phyloP scores from a whole-genome alignment of 78 protist species.

The Tieghemostelium lacteum region DNA sequence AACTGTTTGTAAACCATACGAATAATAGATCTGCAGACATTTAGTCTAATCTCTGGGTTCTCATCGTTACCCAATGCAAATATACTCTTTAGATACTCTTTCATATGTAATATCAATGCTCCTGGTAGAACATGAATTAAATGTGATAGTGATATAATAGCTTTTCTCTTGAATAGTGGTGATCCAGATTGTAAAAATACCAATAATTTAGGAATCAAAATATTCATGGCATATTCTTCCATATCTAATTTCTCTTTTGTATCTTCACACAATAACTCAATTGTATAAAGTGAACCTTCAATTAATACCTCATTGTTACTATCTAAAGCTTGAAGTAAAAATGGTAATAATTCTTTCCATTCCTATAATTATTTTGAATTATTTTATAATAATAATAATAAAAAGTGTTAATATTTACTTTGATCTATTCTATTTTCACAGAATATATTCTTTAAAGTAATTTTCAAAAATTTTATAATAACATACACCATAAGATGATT shows the following conservation, averaged over 20 bases:
- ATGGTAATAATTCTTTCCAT: constrained; percentile 58
- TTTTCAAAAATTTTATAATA: neutral
- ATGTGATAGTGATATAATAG: constrained; percentile 38
- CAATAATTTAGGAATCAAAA: constrained; percentile 67
- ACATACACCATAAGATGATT: constrained; percentile 41
- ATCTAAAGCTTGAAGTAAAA: constrained; percentile 31
- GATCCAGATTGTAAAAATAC: constrained; percentile 22
- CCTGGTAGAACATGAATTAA: constrained; percentile 67
- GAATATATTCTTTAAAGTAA: too few species aligned
- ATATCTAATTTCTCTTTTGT: constrained; percentile 25
- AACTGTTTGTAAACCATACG: constrained; percentile 44
- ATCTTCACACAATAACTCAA: constrained; percentile 79
- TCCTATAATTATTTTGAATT: constrained; percentile 29
- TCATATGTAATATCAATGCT: constrained; percentile 64
- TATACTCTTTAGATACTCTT: constrained; percentile 45
- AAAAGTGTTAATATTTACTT: neutral
- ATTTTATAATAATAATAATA: too few species aligned
- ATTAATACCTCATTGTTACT: constrained; percentile 35
- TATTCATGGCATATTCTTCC: constrained; percentile 36
- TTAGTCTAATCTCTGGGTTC: constrained; percentile 7
- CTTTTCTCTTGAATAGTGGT: constrained; percentile 29
- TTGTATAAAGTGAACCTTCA: constrained; percentile 53
- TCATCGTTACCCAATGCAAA: constrained; percentile 67
- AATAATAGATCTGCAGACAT: constrained; percentile 83
- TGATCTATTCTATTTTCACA: too few species aligned